Evolutionary conservation across 371 early-diverging fungal genomes (phyloP).

Genomic region (Rhizopus microsporus): DNA sequence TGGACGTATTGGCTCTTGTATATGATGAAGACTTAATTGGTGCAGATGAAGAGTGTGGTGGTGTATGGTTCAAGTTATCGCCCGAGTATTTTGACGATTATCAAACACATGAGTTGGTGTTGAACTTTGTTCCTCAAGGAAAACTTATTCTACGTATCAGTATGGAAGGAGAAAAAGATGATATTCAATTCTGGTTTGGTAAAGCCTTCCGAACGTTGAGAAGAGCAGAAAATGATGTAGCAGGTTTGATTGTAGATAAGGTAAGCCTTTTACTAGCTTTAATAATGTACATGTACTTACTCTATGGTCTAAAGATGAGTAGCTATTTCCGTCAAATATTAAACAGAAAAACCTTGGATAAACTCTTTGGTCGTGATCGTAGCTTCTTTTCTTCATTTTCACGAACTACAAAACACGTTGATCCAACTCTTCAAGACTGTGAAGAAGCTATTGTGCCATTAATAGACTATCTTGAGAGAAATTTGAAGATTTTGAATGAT

Average conservation of each 20-base stretch:
- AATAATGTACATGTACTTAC: neutral
- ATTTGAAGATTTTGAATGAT: slow-evolving; percentile 76
- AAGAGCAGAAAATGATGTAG: slow-evolving; percentile 72
- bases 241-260: slow-evolving; percentile 71
- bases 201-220: slow-evolving; percentile 76
- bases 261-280: slow-evolving; percentile 33
- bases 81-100: slow-evolving; percentile 64
- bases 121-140: slow-evolving; percentile 87
- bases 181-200: slow-evolving; percentile 92
- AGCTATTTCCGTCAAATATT: slow-evolving; percentile 63
- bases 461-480: slow-evolving; percentile 88
- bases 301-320: slow-evolving; percentile 45
- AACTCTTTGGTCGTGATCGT: slow-evolving; percentile 43
- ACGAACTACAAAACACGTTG: slow-evolving; percentile 32
- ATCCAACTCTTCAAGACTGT: slow-evolving; percentile 67
- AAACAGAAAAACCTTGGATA: slow-evolving; percentile 43
- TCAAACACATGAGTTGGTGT: slow-evolving; percentile 80
- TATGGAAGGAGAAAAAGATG: slow-evolving; percentile 90
- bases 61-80: slow-evolving; percentile 65
- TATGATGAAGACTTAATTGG: slow-evolving; percentile 80
- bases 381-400: slow-evolving; percentile 47
- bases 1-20: slow-evolving; percentile 67
- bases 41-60: slow-evolving; percentile 80
- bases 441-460: slow-evolving; percentile 75
- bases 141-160: slow-evolving; percentile 79